A percentile compares a stretch with the other conserved stretches of the same genome.
phyloP scores from a whole-genome alignment of 257 asterid species.

The Catharanthus roseus region DNA sequence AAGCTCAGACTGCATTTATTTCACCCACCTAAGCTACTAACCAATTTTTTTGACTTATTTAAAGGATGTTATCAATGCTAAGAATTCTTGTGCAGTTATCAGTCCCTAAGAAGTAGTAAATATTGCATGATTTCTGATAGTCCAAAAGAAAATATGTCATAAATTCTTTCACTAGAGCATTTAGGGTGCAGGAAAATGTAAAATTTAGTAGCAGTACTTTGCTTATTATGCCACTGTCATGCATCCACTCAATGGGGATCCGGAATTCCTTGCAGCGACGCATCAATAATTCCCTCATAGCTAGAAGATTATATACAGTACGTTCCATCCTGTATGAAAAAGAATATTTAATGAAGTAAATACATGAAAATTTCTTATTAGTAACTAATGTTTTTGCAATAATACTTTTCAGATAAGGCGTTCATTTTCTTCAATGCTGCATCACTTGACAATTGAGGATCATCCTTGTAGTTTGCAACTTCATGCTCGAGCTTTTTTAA shows the following conservation, averaged over 20 bases:
- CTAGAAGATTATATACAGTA: conserved; percentile 54
- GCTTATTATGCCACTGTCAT: conserved; percentile 73
- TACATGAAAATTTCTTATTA: not conserved
- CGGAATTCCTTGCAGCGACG: conserved; percentile 69
- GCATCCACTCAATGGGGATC: conserved; percentile 87
- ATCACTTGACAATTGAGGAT: conserved; percentile 65
- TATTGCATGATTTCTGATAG: not conserved
- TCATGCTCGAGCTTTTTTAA: conserved; percentile 70
- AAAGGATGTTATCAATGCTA: not conserved
- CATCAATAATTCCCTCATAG: conserved; percentile 67
- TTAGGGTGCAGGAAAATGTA: not conserved
- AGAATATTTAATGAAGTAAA: not conserved
- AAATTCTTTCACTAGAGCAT: not conserved
- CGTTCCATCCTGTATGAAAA: conserved; percentile 65
- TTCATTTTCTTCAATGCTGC: conserved; percentile 66
- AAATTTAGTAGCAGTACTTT: conserved; percentile 38
- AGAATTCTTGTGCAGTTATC: not conserved
- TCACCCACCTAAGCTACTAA: not conserved
- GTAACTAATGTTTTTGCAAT: not conserved
- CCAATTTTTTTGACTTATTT: not conserved
- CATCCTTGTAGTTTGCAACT: conserved; percentile 53
- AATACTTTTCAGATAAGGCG: conserved; percentile 73
- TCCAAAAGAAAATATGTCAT: not conserved
- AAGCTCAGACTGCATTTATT: not conserved
- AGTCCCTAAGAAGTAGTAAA: not conserved